phyloP scores from a whole-genome alignment of 441 rosid genomes.

The Pelargonium cotyledonis region DNA sequence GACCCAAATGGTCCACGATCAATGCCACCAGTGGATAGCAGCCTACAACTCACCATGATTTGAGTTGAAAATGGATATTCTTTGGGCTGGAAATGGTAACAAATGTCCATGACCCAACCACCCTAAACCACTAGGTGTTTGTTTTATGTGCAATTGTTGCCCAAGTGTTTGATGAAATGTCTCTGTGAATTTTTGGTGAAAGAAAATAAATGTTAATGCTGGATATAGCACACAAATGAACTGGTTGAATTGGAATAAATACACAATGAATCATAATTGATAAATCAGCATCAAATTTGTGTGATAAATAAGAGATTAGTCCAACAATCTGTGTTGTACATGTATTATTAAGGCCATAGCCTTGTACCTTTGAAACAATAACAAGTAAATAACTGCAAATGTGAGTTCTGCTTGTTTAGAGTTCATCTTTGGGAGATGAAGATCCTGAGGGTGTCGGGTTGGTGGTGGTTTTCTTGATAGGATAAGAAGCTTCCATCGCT shows the following conservation, averaged over 20 bases:
- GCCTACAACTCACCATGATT: no score
- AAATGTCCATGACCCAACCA: slow-evolving; percentile 44
- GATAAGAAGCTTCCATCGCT: slow-evolving; percentile 84
- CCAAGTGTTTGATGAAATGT: background rate
- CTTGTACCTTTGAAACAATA: background rate
- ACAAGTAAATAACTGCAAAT: background rate
- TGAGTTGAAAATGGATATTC: no score
- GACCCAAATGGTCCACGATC: no score
- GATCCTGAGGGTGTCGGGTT: slow-evolving; percentile 33
- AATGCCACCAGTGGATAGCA: no score
- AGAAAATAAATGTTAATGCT: no score
- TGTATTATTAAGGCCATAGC: background rate
- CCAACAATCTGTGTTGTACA: background rate
- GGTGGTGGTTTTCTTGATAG: slow-evolving; percentile 50
- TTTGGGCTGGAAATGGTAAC: no score
- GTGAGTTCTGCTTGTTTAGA: slow-evolving; percentile 26
- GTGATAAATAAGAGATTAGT: background rate
- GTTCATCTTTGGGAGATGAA: slow-evolving; percentile 52
- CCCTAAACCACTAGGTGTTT: slow-evolving; percentile 51
- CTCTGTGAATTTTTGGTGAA: background rate
- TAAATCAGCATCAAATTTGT: background rate
- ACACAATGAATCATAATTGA: background rate
- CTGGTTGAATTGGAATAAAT: no score
- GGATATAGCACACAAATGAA: no score
- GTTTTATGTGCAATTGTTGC: background rate